Conservation (phyloP, 2,329 filamentous ascomycete species). For the Fusarium sambucinum region DNA sequence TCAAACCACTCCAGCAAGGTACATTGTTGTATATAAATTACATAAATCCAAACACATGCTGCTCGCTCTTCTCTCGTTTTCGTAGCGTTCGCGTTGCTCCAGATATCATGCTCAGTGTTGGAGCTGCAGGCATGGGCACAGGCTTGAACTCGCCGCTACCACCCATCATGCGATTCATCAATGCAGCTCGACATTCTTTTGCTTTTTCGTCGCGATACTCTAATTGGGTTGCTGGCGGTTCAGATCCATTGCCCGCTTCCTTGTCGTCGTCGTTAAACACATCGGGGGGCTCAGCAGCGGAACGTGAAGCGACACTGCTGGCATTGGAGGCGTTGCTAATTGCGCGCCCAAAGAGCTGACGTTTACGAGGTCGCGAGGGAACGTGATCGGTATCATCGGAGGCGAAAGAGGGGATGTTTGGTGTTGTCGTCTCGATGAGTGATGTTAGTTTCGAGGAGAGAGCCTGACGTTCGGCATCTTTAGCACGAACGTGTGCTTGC, state of each 20-base stretch:
- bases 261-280: constrained; percentile 40
- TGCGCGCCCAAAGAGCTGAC: constrained; percentile 69
- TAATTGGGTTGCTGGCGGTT: constrained; percentile 64
- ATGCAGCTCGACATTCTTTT: constrained; percentile 56
- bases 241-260: constrained; percentile 40
- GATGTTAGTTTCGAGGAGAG: constrained; percentile 59
- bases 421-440: constrained; percentile 54
- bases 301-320: constrained; percentile 60
- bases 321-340: constrained; percentile 68
- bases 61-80: constrained; percentile 34
- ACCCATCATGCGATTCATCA: constrained; percentile 61
- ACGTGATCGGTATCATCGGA: constrained; percentile 33
- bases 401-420: constrained; percentile 31
- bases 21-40: constrained; percentile 13
- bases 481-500: constrained; percentile 47
- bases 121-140: constrained; percentile 6
- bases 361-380: constrained; percentile 52
- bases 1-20: background rate
- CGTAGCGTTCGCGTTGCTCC: constrained; percentile 42
- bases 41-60: background rate
- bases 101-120: constrained; percentile 16
- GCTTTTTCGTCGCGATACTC: constrained; percentile 66
- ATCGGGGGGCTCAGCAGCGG: constrained; percentile 50
- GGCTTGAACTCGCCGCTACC: constrained; percentile 38
- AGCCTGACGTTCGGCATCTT: constrained; percentile 55